Base-by-base conservation (phyloP, 306 rosid genomes). In the Medicago ruthenica region DNA sequence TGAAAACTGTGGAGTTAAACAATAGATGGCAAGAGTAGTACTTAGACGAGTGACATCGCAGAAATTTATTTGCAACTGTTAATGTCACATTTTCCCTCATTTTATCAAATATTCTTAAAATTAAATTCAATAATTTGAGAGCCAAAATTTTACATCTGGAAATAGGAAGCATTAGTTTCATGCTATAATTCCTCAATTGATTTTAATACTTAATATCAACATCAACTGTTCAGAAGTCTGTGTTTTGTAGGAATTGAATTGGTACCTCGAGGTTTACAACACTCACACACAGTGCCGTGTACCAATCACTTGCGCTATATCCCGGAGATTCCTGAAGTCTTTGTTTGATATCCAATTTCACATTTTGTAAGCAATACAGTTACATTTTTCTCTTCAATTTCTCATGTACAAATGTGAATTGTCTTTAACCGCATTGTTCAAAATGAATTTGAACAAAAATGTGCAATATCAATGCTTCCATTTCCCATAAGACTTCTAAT, bases 401-500 rank as follows among this genome's bases (percentile, higher is more conserved):
- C 78, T 84, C 70, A 75, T 84, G 58, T 41, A 68, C 20, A 58
- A 70, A 76, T 59, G 80, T 79, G 64, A 67, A 58, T 58, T 72
- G 79, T 85, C 85, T 75, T 62, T 82, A 70, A 69, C 70, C 44
- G 37, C 75, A 57, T 70, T 69, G 58, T 47, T 74, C 77, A 58
- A 54, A 77, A 70, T 70, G 80, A 85, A 77, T 71, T 72, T 73
- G 85, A 37, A 71, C 80, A 70, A 74, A 14, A 60, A 4, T 27
- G 66, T 60, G 41, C 0, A 60, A 14, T 27, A 2, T 75, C 17
- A 79, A 54, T 22, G n/a, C 47, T 51, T 68, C 68, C 73, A 55
- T 58, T 51, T 54, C 69, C 65, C 53, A 69, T 22, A 42, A 51
- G 39, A 71, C 87, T 71, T 51, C 87, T 73, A 92, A 71, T 77